Percentiles rank a stretch among this genome's conserved stretches.
Conservation (phyloP, 225 moss, liverwort and hornwort species). For the Anthoceros angustus region DNA sequence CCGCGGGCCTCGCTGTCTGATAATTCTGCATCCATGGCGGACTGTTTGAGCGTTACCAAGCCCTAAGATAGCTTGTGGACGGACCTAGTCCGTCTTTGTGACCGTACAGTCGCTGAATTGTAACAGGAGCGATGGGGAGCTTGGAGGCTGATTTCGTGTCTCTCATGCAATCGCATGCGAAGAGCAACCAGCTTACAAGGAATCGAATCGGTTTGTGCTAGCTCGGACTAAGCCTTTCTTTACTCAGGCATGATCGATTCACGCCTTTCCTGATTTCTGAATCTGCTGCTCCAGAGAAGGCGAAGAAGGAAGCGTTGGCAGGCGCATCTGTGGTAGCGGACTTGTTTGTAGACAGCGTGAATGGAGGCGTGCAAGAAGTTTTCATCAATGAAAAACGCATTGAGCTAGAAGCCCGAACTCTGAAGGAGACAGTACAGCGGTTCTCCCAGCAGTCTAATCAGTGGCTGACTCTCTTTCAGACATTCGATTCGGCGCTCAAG, state of each 20-base stretch:
- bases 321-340: conserved; percentile 42
- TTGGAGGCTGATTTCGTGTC: background rate
- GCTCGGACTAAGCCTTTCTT: background rate
- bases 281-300: conserved; percentile 28
- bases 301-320: conserved; percentile 49
- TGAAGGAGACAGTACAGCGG: conserved; percentile 59
- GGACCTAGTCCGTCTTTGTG: too few species aligned
- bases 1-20: background rate
- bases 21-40: too few species aligned
- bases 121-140: background rate
- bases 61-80: too few species aligned
- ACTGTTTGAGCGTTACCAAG: too few species aligned
- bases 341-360: conserved; percentile 61
- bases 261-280: background rate
- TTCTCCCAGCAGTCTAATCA: conserved; percentile 53
- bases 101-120: too few species aligned
- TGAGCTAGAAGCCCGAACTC: conserved; percentile 62
- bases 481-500: conserved; percentile 67
- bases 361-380: conserved; percentile 73
- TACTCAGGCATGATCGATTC: background rate
- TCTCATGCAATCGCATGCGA: background rate
- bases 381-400: conserved; percentile 71
- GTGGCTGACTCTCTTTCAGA: conserved; percentile 59
- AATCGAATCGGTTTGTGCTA: background rate
- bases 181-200: background rate